Evolutionary conservation across 768 basidiomycete genomes (phyloP), one percentile per base, ranked within the genome.

Genomic region (Candolleomyces aberdarensis): DNA sequence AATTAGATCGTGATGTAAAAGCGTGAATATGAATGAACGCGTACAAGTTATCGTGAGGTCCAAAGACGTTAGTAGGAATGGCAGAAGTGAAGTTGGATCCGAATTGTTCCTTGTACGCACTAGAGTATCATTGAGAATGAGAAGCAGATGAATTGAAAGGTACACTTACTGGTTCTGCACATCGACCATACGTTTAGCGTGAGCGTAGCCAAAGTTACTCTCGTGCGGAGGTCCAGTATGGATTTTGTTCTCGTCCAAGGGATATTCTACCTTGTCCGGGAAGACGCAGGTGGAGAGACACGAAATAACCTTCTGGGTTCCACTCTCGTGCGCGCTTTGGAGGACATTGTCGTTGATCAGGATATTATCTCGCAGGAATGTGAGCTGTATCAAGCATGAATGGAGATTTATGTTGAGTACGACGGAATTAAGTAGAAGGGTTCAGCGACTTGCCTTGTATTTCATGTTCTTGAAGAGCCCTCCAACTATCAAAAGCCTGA

Each of bases 201-300:
- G 90, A 1, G 96, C 92, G 68, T 98, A 98, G 32, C 96, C 96
- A 76, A 93, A 98, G 82, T 98, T 98, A 66, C 92, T 94, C 60
- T 88, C 81, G 70, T 98, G 96, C 6, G 96, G 96, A 20, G 92
- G 92, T 19, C 96, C 96, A 40, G 82, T 80, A 74, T 98, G 96
- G 60, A 98, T 89, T 77, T 95, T 96, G 66, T 81, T 85, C 76
- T 98, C 96, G 66, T 94, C 91, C 29, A 98, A 84, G 14, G 96
- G 96, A 72, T 96, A 97, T 56, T 86, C 83, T 64, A 96, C 94
- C 72, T 94, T 91, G 74, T 98, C 96, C 0, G 96, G 96, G 80
- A 96, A 98, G 50, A 98, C 94, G 71, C 96, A 98, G 46, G 96
- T 98, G 10, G 96, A 97, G 43, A 98, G 85, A 70, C 96, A 98